Evolutionary conservation across 1,139 yeast species (phyloP).

Genomic region (Lodderomyces pseudojiufengensis): DNA sequence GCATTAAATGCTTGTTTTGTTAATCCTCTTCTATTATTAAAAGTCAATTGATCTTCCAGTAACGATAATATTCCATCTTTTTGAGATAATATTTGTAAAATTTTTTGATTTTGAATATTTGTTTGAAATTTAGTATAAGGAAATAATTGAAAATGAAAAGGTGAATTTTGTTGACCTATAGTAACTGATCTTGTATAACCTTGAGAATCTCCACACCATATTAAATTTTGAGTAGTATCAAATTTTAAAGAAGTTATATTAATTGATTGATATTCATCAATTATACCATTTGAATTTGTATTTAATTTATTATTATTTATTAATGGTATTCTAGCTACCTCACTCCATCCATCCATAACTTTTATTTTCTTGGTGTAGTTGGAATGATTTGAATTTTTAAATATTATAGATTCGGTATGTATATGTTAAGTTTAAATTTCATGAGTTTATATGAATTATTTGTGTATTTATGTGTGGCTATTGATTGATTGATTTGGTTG

Average conservation of each 20-base stretch:
- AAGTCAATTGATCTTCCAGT: conserved; percentile 48
- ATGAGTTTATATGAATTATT: too few species aligned
- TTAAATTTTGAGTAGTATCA: conserved; percentile 66
- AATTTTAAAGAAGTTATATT: conserved; percentile 43
- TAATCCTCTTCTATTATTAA: conserved; percentile 59
- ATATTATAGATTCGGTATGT: background rate
- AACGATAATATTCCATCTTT: conserved; percentile 58
- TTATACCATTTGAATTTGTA: conserved; percentile 1
- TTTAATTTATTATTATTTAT: conserved; percentile 1
- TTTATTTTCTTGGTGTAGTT: background rate
- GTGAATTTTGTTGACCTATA: conserved; percentile 15
- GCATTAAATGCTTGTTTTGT: conserved; percentile 35
- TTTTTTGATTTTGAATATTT: conserved; percentile 32
- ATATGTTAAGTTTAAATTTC: background rate
- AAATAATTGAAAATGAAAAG: conserved; percentile 26
- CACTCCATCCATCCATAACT: conserved; percentile 41
- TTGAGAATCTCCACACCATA: conserved; percentile 81
- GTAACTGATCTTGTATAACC: conserved; percentile 35
- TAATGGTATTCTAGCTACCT: conserved; percentile 21
- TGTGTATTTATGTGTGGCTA: too few species aligned
- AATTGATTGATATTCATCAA: conserved; percentile 5
- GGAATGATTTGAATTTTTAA: background rate
- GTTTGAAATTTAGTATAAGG: conserved; percentile 54
- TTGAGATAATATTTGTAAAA: conserved; percentile 50
- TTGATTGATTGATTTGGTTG: too few species aligned